These are phyloP conservation scores for Ambrosia artemisiifolia DNA, from an alignment of 129 eudicot genomes.

Conservation along the genomic window DNA sequence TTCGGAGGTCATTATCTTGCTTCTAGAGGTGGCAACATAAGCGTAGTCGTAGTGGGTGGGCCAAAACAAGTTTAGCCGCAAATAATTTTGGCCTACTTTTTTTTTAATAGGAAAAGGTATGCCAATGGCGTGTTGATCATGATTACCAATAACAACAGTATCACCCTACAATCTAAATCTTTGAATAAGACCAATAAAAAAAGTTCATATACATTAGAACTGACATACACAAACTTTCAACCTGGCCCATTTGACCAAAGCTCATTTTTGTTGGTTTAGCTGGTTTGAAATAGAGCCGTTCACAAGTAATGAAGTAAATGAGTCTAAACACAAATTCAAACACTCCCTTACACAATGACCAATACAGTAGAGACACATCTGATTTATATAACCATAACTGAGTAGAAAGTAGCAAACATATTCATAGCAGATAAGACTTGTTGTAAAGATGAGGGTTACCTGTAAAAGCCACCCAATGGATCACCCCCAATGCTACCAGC, in stretches of 20 bases:
- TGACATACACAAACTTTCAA: too few relatives aligned
- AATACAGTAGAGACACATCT: background rate
- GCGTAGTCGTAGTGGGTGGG: too few relatives aligned
- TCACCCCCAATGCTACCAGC: conserved; percentile 96
- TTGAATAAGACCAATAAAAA: too few relatives aligned
- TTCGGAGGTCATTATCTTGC: background rate
- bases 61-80: too few relatives aligned
- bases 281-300: background rate
- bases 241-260: background rate
- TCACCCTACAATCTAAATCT: too few relatives aligned
- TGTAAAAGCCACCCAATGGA: conserved; percentile 92
- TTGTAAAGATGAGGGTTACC: conserved; percentile 37
- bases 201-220: too few relatives aligned
- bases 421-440: background rate
- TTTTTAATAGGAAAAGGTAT: too few relatives aligned
- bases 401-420: too few relatives aligned
- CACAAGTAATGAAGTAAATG: background rate
- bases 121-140: too few relatives aligned
- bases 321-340: background rate
- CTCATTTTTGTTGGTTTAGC: background rate
- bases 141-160: background rate
- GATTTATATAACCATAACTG: background rate
- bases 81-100: too few relatives aligned
- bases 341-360: background rate
- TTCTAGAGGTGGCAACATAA: too few relatives aligned